Conservation (phyloP, 306 rosid species). For the Acacia confusa region DNA sequence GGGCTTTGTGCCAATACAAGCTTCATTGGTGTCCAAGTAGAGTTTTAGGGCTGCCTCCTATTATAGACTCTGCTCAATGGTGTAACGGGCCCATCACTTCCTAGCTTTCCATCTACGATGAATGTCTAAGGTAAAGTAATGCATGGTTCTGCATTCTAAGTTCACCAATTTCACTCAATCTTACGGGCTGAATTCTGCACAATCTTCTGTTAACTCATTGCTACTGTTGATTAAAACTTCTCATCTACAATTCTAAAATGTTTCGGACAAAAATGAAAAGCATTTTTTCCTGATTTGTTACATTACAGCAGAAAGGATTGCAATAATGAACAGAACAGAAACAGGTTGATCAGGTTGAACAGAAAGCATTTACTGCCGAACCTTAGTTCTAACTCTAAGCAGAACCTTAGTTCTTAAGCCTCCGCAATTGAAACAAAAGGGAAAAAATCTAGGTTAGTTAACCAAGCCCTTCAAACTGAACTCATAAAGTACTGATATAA, state of each 20-base stretch:
- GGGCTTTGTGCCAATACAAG: not conserved
- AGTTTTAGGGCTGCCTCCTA: too few species aligned
- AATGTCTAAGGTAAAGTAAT: not conserved
- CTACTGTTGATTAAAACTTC: not conserved
- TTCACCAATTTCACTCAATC: slow-evolving; percentile 8
- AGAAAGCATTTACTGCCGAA: too few species aligned
- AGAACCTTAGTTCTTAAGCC: not conserved
- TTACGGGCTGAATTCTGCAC: not conserved
- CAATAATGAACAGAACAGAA: not conserved
- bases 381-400: too few species aligned
- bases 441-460: slow-evolving; percentile 8
- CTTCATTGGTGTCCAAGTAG: not conserved
- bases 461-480: not conserved
- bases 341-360: not conserved
- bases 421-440: not conserved
- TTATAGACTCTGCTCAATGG: too few species aligned
- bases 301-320: not conserved
- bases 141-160: slow-evolving; percentile 11
- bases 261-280: not conserved
- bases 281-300: not conserved
- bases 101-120: not conserved
- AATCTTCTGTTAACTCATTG: not conserved
- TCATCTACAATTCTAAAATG: not conserved
- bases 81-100: not conserved
- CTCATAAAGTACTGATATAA: not conserved